Evolutionary conservation across 2,329 filamentous ascomycete species (phyloP), one percentile per base, ranked within the genome.

Genomic region (Pseudogymnoascus sp.): DNA sequence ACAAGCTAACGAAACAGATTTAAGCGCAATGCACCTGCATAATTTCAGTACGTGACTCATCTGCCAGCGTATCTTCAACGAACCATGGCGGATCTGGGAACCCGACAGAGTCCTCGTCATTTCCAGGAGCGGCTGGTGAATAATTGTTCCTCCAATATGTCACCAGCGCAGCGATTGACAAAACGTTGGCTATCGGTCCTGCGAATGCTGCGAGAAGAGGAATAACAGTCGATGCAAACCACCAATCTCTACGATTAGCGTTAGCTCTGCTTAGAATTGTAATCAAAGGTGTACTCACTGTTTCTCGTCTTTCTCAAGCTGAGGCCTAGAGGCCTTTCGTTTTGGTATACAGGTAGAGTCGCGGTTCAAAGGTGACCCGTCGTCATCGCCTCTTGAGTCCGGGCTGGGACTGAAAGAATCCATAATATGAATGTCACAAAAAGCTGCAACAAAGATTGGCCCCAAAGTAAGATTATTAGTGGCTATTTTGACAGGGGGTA

Each of bases 121-220:
- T 68, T 3, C 81, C 77, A 1, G 72, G 67, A 4, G 73, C 1
- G 76, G 69, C 53, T 78, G 72, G 43, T 82, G 76, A 49, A 79
- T 70, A 62, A 80, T 78, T 2, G 80, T 75, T 77, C 65, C 84
- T 79, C 87, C 87, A 90, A 9, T 80, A 80, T 16, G 82, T 84
- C 1, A 89, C 86, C 59, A 90, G 75, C 1, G 87, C 86, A 23
- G 85, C 85, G 61, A 90, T 86, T 1, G 84, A 87, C 64, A 88
- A 78, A 21, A 90, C 81, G 70, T 89, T 90, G 3, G 87, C 87
- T 14, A 89, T 75, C 0, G 88, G 88, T 0, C 85, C 87, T 14
- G 87, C 80, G 1, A 87, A 85, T 14, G 87, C 87, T 2, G 87
- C 86, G 3, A 89, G 75, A 2, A 90, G 78, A 2, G 84, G 84